Evolutionary conservation across 2,329 filamentous ascomycete genomes (phyloP).

Genomic region (Waltergamsia citrina): DNA sequence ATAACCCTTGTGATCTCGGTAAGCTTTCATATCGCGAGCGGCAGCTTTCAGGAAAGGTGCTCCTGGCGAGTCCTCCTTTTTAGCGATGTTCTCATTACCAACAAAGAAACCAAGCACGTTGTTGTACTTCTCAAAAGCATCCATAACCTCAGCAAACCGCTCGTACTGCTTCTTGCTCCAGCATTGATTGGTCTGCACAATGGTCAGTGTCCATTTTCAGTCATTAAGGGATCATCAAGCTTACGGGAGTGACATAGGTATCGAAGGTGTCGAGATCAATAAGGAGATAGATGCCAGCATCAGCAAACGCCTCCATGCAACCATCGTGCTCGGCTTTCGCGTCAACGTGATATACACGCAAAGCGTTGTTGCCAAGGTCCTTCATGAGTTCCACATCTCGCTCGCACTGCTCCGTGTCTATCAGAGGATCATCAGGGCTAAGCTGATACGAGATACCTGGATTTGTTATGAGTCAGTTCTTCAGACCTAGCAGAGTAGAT

Average conservation of each 20-base stretch:
- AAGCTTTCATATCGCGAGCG: constrained; percentile 71
- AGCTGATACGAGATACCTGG: constrained; percentile 66
- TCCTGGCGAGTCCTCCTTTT: constrained; percentile 45
- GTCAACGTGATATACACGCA: constrained; percentile 85
- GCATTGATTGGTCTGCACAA: constrained; percentile 44
- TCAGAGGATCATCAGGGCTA: constrained; percentile 59
- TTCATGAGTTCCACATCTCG: constrained; percentile 72
- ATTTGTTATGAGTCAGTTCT: too few species aligned
- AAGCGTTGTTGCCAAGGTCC: constrained; percentile 70
- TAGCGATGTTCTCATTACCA: constrained; percentile 78
- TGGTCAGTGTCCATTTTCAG: too few species aligned
- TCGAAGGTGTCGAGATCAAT: constrained; percentile 72
- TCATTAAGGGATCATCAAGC: constrained; percentile 14
- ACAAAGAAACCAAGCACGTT: constrained; percentile 80
- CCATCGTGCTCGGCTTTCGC: constrained; percentile 58
- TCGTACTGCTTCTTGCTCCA: constrained; percentile 69
- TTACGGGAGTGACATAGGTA: constrained; percentile 56
- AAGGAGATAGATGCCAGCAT: constrained; percentile 75
- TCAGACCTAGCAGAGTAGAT: background rate
- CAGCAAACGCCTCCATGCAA: constrained; percentile 73
- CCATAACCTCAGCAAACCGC: constrained; percentile 62
- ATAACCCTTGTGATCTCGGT: constrained; percentile 66
- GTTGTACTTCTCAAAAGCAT: constrained; percentile 66
- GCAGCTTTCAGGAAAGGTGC: constrained; percentile 81
- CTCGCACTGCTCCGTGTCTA: constrained; percentile 66